Conservation (phyloP, 352 stramenopile genomes). For the Globisporangium okanoganense region DNA sequence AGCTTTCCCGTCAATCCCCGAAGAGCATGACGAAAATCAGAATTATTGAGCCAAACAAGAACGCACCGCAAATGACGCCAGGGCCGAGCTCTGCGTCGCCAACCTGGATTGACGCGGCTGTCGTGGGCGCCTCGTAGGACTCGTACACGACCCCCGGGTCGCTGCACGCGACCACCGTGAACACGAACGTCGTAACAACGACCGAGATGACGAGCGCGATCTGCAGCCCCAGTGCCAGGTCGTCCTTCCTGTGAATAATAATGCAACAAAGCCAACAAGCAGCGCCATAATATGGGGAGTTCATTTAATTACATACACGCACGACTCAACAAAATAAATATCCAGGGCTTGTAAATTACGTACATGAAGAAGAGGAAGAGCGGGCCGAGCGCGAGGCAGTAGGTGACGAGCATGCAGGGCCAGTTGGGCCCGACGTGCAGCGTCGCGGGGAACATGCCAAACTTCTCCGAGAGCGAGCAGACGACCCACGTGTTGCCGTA, state of each 20-base stretch:
- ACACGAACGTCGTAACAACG: constrained; percentile 55
- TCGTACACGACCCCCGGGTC: constrained; percentile 71
- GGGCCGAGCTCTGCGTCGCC: constrained; percentile 30
- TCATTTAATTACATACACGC: too few relatives aligned
- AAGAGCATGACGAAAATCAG: constrained; percentile 5
- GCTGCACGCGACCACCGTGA: constrained; percentile 75
- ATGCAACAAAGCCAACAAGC: too few relatives aligned
- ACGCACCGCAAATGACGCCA: constrained; percentile 67
- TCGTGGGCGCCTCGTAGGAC: constrained; percentile 28
- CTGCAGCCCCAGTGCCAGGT: constrained; percentile 39
- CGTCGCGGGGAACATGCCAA: constrained; percentile 58
- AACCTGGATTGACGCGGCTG: constrained; percentile 9
- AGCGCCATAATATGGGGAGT: too few relatives aligned
- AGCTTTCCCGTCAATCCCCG: not conserved
- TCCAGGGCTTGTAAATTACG: too few relatives aligned
- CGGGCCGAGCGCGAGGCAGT: constrained; percentile 55
- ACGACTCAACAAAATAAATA: too few relatives aligned
- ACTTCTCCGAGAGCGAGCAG: constrained; percentile 38
- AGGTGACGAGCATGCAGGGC: constrained; percentile 73
- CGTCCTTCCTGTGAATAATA: constrained; percentile 16
- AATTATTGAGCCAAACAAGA: constrained; percentile 6
- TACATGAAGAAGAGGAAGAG: constrained; percentile 49
- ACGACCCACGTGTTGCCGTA: constrained; percentile 61
- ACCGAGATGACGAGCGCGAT: constrained; percentile 47
- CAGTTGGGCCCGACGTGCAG: constrained; percentile 71